phyloP scores from a whole-genome alignment of 2,329 filamentous ascomycete species.

The Talaromyces rugulosus region DNA sequence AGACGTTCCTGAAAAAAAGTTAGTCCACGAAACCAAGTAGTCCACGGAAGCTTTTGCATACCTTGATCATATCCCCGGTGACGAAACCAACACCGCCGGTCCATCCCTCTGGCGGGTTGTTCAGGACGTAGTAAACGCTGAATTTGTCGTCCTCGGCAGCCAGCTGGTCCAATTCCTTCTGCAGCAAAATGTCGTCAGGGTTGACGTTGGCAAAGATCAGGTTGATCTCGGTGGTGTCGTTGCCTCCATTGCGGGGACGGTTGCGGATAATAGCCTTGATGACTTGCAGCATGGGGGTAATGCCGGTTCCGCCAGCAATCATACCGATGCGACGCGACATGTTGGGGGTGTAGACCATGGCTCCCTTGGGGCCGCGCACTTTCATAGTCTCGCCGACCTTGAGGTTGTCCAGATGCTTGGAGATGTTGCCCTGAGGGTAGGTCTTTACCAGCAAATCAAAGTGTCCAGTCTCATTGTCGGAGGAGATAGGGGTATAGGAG shows the following conservation, averaged over 20 bases:
- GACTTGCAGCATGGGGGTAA: conserved; percentile 97
- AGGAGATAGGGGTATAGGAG: conserved; percentile 88
- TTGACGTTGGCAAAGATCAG: conserved; percentile 98
- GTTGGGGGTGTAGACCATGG: conserved; percentile 95
- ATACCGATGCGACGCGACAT: conserved; percentile 96
- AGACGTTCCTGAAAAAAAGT: conserved; percentile 47
- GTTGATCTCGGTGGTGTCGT: conserved; percentile 84
- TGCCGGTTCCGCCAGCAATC: conserved; percentile 95
- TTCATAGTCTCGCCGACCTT: conserved; percentile 82
- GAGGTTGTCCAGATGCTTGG: conserved; percentile 80
- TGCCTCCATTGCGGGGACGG: conserved; percentile 59
- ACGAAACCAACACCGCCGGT: conserved; percentile 91
- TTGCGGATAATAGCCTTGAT: conserved; percentile 85
- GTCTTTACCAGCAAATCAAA: conserved; percentile 98
- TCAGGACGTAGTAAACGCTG: conserved; percentile 89
- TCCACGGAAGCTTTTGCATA: conserved; percentile 34
- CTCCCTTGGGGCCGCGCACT: conserved; percentile 90
- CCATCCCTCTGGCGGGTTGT: conserved; percentile 92
- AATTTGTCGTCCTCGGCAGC: conserved; percentile 73
- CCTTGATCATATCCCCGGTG: conserved; percentile 91
- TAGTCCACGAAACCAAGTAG: conserved; percentile 15
- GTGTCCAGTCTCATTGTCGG: conserved; percentile 82
- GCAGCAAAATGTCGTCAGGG: conserved; percentile 83
- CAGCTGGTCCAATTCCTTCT: conserved; percentile 82
- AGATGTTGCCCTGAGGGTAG: conserved; percentile 97